phyloP scores from a whole-genome alignment of 2,329 filamentous ascomycete genomes.

The Pseudogymnoascus sp. region DNA sequence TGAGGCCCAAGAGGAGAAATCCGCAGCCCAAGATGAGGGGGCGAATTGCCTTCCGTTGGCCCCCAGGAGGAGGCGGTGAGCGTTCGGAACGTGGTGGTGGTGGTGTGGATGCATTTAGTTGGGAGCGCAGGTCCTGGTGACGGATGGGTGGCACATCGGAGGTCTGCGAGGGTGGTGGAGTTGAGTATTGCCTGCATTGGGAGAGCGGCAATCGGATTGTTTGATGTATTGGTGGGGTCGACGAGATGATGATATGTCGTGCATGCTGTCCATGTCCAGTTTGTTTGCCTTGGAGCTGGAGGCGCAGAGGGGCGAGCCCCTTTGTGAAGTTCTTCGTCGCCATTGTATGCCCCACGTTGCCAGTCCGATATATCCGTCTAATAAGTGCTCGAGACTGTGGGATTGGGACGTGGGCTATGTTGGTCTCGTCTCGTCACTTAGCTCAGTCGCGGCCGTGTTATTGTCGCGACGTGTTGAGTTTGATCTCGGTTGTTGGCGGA shows the following conservation, averaged over 20 bases:
- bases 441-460: not conserved
- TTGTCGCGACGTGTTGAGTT: not conserved
- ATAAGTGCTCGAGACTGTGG: not conserved
- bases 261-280: not conserved
- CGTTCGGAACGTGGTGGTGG: not conserved
- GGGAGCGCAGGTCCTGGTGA: constrained; percentile 21
- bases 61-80: constrained; percentile 13
- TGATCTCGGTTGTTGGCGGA: not conserved
- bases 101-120: constrained; percentile 17
- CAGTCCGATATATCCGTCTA: not conserved
- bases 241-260: not conserved
- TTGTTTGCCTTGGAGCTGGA: not conserved
- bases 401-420: not conserved
- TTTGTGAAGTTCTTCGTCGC: not conserved
- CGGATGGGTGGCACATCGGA: not conserved
- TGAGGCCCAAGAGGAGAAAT: constrained; percentile 35
- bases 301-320: not conserved
- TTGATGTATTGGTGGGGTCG: not conserved
- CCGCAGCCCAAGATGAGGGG: constrained; percentile 27
- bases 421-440: not conserved
- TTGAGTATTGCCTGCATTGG: constrained; percentile 4
- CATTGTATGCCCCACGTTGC: not conserved
- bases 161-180: not conserved
- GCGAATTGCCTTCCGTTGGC: constrained; percentile 22
- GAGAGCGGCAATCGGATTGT: not conserved